A percentile compares a stretch with the other conserved stretches of the same genome.
phyloP scores from a whole-genome alignment of 495 filamentous ascomycete species.

The Parachaetomium inaequale region DNA sequence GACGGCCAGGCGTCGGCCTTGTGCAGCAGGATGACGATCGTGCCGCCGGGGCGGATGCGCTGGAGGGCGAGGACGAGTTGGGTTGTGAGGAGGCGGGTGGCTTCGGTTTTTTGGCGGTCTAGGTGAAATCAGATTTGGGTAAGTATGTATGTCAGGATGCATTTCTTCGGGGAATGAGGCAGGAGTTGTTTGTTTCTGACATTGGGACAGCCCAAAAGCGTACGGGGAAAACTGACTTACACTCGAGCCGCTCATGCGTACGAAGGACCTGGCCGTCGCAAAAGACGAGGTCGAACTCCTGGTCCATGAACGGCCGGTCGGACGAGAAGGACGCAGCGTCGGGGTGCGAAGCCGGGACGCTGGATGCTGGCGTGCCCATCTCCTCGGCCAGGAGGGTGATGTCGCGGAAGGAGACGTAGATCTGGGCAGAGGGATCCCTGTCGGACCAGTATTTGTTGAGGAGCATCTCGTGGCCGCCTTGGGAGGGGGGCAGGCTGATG shows the following conservation, averaged over 20 bases:
- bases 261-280: conserved; percentile 57
- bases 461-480: conserved; percentile 46
- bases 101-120: conserved; percentile 45
- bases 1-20: conserved; percentile 45
- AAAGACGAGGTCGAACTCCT: conserved; percentile 51
- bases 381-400: conserved; percentile 55
- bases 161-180: neutral
- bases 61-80: conserved; percentile 51
- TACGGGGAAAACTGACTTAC: neutral
- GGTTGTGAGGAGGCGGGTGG: conserved; percentile 35
- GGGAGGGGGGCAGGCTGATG: conserved; percentile 41
- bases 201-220: neutral
- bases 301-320: conserved; percentile 23
- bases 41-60: conserved; percentile 44
- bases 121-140: neutral
- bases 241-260: conserved; percentile 37
- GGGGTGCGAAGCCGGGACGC: conserved; percentile 43
- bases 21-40: conserved; percentile 51
- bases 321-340: conserved; percentile 42
- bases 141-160: neutral
- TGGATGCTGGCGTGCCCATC: conserved; percentile 36
- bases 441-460: conserved; percentile 17
- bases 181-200: neutral
- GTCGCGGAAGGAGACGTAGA: conserved; percentile 40
- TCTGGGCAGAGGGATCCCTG: conserved; percentile 2